phyloP scores from a whole-genome alignment of 345 rosid genomes.

The Kandelia obovata region DNA sequence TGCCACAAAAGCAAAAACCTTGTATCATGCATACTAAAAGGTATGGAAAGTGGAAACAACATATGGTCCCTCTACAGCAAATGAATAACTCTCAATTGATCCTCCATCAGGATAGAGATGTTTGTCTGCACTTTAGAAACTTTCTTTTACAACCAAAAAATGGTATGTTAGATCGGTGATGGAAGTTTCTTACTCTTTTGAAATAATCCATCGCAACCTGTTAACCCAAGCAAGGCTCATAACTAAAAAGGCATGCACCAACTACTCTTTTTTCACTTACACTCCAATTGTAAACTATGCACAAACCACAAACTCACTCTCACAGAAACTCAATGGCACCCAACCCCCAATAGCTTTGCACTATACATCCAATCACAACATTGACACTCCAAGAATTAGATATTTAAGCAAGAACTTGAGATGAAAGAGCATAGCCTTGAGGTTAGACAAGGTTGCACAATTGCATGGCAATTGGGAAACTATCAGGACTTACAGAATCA shows the following conservation, averaged over 20 bases:
- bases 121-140: no score
- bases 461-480: neutral
- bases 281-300: no score
- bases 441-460: neutral
- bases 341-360: neutral
- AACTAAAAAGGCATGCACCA: no score
- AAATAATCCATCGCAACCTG: no score
- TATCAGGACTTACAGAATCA: conserved; percentile 71
- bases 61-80: neutral
- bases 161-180: no score
- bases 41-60: neutral
- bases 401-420: neutral
- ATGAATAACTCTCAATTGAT: neutral
- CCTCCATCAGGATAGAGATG: no score
- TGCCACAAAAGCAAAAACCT: neutral
- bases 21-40: neutral
- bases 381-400: neutral
- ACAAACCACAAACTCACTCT: no score
- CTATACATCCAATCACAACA: neutral
- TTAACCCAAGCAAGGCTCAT: no score
- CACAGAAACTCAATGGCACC: neutral
- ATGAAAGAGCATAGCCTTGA: neutral
- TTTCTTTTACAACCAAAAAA: no score
- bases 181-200: no score
- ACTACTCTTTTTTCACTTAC: no score